Evolutionary conservation across 177 flowering plant genomes (phyloP).

Genomic region (Vitis hybrid): DNA sequence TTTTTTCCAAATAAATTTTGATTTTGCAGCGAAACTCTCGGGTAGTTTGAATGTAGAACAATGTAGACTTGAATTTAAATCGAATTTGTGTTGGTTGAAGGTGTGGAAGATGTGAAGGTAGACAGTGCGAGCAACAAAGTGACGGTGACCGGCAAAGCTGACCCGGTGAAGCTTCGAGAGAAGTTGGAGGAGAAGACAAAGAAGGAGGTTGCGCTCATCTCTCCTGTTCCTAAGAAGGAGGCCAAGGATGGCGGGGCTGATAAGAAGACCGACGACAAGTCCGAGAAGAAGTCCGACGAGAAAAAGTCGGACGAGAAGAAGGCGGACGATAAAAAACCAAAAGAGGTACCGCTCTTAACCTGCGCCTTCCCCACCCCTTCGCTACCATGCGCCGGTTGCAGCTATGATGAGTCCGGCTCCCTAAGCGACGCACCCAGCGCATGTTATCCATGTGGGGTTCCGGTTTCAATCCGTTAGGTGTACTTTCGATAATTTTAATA

Average conservation of each 20-base stretch:
- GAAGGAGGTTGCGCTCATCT: constrained; percentile 70
- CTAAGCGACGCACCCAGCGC: not conserved
- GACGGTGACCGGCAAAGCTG: constrained; percentile 60
- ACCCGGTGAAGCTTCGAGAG: constrained; percentile 46
- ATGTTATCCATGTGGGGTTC: not conserved
- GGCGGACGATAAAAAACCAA: constrained; percentile 21
- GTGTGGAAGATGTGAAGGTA: constrained; percentile 54
- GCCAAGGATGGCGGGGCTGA: constrained; percentile 19
- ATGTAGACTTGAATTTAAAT: not conserved
- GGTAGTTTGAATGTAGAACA: no score
- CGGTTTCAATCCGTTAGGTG: not conserved
- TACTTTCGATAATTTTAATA: no score
- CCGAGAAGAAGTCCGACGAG: constrained; percentile 20
- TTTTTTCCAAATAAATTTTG: not conserved
- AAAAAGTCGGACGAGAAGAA: constrained; percentile 19
- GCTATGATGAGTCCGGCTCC: no score
- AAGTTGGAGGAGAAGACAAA: constrained; percentile 51
- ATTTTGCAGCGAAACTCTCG: no score
- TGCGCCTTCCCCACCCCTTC: not conserved
- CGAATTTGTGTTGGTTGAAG: constrained; percentile 27
- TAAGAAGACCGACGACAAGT: constrained; percentile 17
- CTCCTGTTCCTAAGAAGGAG: constrained; percentile 61
- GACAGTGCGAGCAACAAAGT: constrained; percentile 47
- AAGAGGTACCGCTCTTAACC: not conserved
- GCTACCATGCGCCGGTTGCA: not conserved